phyloP scores from a whole-genome alignment of 257 asterid genomes.

The Solanum boliviense region DNA sequence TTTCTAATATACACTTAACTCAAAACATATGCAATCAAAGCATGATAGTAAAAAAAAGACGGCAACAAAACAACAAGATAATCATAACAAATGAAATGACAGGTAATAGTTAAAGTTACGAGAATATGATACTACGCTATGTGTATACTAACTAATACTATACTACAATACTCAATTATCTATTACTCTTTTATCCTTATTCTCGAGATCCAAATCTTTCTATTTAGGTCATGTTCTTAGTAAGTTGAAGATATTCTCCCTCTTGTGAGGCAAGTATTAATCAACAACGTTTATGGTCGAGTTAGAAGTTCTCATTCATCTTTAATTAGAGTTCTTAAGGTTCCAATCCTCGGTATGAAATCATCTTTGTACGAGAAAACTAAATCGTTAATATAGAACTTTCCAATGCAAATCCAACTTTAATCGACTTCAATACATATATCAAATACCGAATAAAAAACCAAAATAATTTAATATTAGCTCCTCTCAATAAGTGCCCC shows the following conservation, averaged over 20 bases:
- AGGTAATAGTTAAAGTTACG: not conserved
- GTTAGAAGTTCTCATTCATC: not conserved
- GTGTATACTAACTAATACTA: not conserved
- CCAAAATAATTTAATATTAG: not conserved
- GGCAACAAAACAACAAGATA: not conserved
- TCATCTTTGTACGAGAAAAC: not conserved
- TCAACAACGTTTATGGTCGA: not conserved
- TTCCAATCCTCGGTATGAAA: accelerated
- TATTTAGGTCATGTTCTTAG: not conserved
- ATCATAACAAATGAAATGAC: not conserved
- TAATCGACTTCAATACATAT: not conserved
- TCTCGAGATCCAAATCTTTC: not conserved
- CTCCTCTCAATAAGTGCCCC: not conserved
- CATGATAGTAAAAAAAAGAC: not conserved
- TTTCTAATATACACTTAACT: not conserved
- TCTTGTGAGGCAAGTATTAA: slow-evolving; percentile 42
- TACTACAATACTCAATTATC: not conserved
- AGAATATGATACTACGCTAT: not conserved
- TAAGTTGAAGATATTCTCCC: slow-evolving; percentile 25
- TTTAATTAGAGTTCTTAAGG: not conserved
- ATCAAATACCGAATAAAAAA: not conserved
- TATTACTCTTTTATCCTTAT: not conserved
- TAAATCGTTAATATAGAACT: not conserved
- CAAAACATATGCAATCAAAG: not conserved
- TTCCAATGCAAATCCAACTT: accelerated